phyloP scores from a whole-genome alignment of 371 early-diverging fungal species.

The Nematocida major region DNA sequence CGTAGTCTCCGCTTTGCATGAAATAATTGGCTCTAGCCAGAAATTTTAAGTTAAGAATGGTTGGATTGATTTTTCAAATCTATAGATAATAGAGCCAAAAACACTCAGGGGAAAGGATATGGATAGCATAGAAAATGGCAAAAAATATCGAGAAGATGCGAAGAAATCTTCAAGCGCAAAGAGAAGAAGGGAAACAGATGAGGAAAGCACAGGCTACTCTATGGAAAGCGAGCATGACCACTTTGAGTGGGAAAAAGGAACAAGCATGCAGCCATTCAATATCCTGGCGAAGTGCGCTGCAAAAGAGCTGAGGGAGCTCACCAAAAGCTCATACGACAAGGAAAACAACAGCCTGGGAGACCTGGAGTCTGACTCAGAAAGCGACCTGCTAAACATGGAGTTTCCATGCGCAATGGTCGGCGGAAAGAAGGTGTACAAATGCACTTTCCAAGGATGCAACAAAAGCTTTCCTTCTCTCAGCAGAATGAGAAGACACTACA shows the following conservation, averaged over 20 bases:
- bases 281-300: slow-evolving; percentile 52
- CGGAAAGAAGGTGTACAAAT: slow-evolving; percentile 52
- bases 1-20: neutral
- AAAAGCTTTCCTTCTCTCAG: slow-evolving; percentile 63
- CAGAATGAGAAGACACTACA: slow-evolving; percentile 65
- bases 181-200: neutral
- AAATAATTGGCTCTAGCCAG: neutral
- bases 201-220: neutral
- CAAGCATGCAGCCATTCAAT: slow-evolving; percentile 28
- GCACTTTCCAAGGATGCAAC: slow-evolving; percentile 59
- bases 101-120: slow-evolving; percentile 23
- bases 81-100: slow-evolving; percentile 26
- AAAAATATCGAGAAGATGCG: slow-evolving; percentile 11
- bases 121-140: slow-evolving; percentile 20
- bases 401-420: slow-evolving; percentile 44
- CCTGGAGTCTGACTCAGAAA: neutral
- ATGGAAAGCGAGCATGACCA: neutral
- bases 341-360: slow-evolving; percentile 22
- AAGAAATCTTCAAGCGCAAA: neutral
- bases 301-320: slow-evolving; percentile 28
- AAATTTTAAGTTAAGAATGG: slow-evolving; percentile 24
- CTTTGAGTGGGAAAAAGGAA: neutral
- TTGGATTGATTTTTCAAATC: slow-evolving; percentile 47
- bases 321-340: slow-evolving; percentile 12
- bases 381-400: slow-evolving; percentile 56